Base-by-base conservation (phyloP, 495 filamentous ascomycete genomes). In the Friedmanniomyces simplex region DNA sequence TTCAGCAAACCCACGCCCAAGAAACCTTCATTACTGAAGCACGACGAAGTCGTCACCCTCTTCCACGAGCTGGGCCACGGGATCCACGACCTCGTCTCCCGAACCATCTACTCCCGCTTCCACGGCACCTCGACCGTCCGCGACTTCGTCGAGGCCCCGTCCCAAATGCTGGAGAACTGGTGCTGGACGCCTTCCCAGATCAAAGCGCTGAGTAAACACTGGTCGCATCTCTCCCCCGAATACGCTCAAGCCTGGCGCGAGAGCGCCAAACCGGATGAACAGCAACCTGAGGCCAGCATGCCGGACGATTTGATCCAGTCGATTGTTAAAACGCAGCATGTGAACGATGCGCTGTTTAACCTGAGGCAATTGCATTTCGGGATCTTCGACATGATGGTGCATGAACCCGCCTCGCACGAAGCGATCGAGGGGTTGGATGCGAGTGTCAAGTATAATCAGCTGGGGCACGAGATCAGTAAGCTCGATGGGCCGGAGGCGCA, bases 81-180 rank as follows among this genome's bases (percentile, higher is more conserved):
- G n/a, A 86, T 88, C 62, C 84, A 87, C 72, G 82, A 86, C 67
- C 76, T 87, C 11, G 82, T 86, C 5, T 75, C 79, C 21, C 71
- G 76, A 43, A 85, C 84, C 11, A 79, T 68, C 21, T 86, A 84
- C 74, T 83, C 83, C 6, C 81, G 81, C 55, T 87, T 88, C 76
- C 84, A 86, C 68, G 84, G 84, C 57, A 85, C 82, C n/a, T 81
- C 71, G 65, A 84, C 82, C 2, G 83, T 84, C 11, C 77, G 82
- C 20, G 84, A 88, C 72, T 87, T 86, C 61, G 84, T 86, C 67
- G 84, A 87, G 68, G 82, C 82, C 5, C 84, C 84, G 30, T 79
- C 74, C 54, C 85, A 87, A 63, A 85, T 87, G 82, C 75, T 88
- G 2, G 84, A 87, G 71, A 86, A 87, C 69, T 88, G 84, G 84